Conservation (phyloP, 2,329 filamentous ascomycete species). For the Hymenoscyphus salicellus region DNA sequence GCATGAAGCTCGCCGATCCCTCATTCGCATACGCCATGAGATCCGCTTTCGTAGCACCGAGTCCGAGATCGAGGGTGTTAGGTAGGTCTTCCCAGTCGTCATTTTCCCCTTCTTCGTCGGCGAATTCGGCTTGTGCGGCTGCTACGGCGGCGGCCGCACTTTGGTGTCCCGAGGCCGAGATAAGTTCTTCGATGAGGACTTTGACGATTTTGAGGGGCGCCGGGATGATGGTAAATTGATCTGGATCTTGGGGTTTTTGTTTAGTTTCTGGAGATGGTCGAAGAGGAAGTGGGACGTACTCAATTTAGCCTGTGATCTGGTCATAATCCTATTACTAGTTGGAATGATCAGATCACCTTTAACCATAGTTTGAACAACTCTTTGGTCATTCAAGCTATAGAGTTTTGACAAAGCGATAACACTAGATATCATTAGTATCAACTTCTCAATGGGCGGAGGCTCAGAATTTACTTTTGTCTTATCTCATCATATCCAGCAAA, state of each 20-base stretch:
- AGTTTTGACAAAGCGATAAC: conserved; percentile 91
- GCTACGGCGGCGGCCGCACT: conserved; percentile 56
- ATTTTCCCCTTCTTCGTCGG: conserved; percentile 67
- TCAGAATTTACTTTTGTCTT: conserved; percentile 75
- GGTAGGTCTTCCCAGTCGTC: conserved; percentile 89
- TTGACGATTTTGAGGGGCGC: conserved; percentile 95
- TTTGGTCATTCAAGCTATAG: conserved; percentile 79
- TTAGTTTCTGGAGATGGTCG: conserved; percentile 18
- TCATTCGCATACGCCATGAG: conserved; percentile 72
- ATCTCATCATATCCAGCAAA: conserved; percentile 99
- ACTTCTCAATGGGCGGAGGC: neutral
- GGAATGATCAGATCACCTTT: conserved; percentile 88
- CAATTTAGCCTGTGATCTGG: conserved; percentile 80
- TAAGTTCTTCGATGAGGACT: conserved; percentile 86
- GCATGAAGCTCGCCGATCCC: conserved; percentile 49
- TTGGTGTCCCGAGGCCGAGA: conserved; percentile 70
- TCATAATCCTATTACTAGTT: conserved; percentile 82
- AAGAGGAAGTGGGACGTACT: conserved; percentile 50
- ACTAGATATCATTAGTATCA: conserved; percentile 47
- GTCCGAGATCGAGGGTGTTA: conserved; percentile 70
- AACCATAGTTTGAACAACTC: conserved; percentile 75
- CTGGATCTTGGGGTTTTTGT: conserved; percentile 59
- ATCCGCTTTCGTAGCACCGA: conserved; percentile 66
- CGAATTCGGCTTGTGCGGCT: conserved; percentile 56
- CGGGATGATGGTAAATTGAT: conserved; percentile 82